Evolutionary conservation across 495 filamentous ascomycete genomes (phyloP), one percentile per base, ranked within the genome.

Genomic region (Tuber borchii): DNA sequence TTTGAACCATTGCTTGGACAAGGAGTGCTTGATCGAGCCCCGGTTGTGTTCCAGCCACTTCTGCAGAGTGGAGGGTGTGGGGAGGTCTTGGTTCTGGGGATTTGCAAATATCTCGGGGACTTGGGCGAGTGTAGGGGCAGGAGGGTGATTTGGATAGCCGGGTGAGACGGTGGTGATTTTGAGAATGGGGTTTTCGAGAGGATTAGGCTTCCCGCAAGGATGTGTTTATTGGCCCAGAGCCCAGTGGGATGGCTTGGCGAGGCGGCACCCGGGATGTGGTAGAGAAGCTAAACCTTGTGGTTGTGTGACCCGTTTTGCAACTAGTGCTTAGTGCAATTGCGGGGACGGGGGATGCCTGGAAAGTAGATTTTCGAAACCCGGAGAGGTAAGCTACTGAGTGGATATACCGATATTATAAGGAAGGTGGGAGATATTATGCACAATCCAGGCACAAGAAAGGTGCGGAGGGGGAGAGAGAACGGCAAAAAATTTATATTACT

Each of bases 41-140:
- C 14, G 26, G n/a, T n/a, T 31, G 34, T 26, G 51, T 31, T n/a
- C 51, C 51, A 2, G n/a, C 51, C 3, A 31, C 10, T 2, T 9
- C n/a, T 31, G 22, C n/a, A 31, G 51, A 4, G 51, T 61, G n/a
- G 51, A 61, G 51, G 9, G 51, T 26, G 51, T 31, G n/a, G 51
- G 34, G 34, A 37, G 34, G 51, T 61, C n/a, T 16, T 61, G 51
- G n/a, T 31, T 31, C n/a, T 61, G 51, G 51, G 51, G 31, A 31
- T 61, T 61, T 61, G 51, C n/a, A n/a, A 61, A 61, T 61, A 61
- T 61, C n/a, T 61, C 51, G n/a, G 51, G 51, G n/a, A 31, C n/a
- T 2, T 61, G 51, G 51, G 51, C 51, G n/a, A 61, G 51, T 31
- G 51, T n/a, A 2, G 51, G n/a, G 2, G 51, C n/a, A 31, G 51